Evolutionary conservation across 1,284 basidiomycete species (phyloP).

Genomic region (Marasmius tenuissimus): DNA sequence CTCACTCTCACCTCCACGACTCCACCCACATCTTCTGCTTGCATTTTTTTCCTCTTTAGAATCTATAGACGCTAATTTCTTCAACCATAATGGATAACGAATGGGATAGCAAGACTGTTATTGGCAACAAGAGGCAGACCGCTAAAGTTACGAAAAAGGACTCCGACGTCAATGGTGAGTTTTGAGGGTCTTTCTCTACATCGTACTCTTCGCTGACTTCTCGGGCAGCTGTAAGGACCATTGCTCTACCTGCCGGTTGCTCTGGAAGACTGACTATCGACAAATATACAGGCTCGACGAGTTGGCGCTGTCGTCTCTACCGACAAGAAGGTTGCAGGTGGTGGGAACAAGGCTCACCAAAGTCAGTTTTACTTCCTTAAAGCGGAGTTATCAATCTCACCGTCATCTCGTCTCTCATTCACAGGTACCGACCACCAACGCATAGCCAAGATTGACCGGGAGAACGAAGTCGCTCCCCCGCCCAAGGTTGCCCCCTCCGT

Average conservation of each 20-base stretch:
- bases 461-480: constrained; percentile 96
- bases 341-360: constrained; percentile 71
- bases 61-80: no score
- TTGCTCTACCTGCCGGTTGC: neutral
- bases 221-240: constrained; percentile 47
- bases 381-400: neutral
- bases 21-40: neutral
- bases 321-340: constrained; percentile 71
- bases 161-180: constrained; percentile 72
- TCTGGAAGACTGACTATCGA: neutral
- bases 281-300: constrained; percentile 57
- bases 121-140: constrained; percentile 71
- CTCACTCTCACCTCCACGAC: neutral
- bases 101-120: constrained; percentile 76
- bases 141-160: constrained; percentile 71
- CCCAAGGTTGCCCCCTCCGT: constrained; percentile 79
- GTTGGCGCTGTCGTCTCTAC: constrained; percentile 72
- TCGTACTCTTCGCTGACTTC: neutral
- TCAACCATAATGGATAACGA: constrained; percentile 54
- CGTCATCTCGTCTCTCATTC: neutral
- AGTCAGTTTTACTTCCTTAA: constrained; percentile 41
- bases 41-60: constrained; percentile 2
- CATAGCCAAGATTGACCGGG: constrained; percentile 91
- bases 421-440: constrained; percentile 89
- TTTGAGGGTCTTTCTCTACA: constrained; percentile 4